phyloP scores from a whole-genome alignment of 768 basidiomycete species.

The Amanita subjunquillea region DNA sequence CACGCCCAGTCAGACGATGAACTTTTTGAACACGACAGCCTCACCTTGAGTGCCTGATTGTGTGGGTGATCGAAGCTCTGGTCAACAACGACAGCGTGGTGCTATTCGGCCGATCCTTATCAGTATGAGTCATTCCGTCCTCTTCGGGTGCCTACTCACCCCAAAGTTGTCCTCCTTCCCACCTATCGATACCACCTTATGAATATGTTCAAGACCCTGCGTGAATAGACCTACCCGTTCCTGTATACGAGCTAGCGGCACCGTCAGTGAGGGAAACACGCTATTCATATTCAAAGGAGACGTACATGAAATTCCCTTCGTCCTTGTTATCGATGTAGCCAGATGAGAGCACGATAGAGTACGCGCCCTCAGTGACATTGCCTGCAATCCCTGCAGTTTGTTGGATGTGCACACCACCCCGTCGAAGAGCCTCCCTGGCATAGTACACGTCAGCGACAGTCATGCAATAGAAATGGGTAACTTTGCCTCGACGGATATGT shows the following conservation, averaged over 20 bases:
- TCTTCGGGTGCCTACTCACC: slow-evolving; percentile 7
- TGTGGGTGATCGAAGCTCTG: slow-evolving; percentile 24
- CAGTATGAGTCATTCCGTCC: background rate
- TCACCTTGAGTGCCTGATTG: slow-evolving; percentile 24
- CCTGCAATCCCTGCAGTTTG: slow-evolving; percentile 26
- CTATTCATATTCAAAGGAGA: background rate
- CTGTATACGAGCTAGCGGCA: slow-evolving; percentile 24
- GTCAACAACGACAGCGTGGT: slow-evolving; percentile 16
- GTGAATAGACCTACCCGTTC: slow-evolving; percentile 20
- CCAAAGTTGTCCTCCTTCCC: background rate
- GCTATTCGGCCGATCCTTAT: background rate
- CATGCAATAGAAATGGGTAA: background rate
- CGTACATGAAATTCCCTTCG: slow-evolving; percentile 27
- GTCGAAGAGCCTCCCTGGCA: slow-evolving; percentile 16
- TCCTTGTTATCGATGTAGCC: slow-evolving; percentile 33
- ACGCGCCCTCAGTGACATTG: slow-evolving; percentile 20
- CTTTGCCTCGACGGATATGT: background rate
- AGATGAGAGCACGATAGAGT: slow-evolving; percentile 28
- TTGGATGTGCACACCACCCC: slow-evolving; percentile 17
- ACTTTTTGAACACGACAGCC: background rate
- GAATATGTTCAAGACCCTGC: background rate
- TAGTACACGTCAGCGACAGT: background rate
- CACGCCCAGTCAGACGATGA: background rate
- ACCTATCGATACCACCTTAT: background rate
- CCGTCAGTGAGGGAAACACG: background rate